Evolutionary conservation across 2,329 filamentous ascomycete species (phyloP).

Genomic region (Fusarium sp.): DNA sequence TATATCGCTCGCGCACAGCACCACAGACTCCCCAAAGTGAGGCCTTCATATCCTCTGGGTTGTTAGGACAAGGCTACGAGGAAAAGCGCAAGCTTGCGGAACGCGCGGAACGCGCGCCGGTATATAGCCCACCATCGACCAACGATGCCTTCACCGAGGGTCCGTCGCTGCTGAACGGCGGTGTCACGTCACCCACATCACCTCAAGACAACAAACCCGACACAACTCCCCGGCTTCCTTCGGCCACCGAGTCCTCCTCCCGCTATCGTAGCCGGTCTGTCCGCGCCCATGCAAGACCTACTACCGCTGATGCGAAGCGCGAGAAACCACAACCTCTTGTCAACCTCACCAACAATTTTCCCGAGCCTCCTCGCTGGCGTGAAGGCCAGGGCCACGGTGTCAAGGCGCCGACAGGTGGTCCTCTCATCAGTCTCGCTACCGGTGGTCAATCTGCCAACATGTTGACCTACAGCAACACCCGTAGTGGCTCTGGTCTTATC

Average conservation of each 20-base stretch:
- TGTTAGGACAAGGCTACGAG: conserved; percentile 66
- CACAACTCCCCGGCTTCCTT: conserved; percentile 55
- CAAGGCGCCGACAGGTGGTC: conserved; percentile 57
- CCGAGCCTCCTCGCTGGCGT: conserved; percentile 73
- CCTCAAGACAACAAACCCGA: conserved; percentile 50
- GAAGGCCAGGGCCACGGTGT: conserved; percentile 68
- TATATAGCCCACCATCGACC: conserved; percentile 46
- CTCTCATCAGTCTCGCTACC: conserved; percentile 64
- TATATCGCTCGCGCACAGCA: conserved; percentile 34
- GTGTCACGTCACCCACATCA: conserved; percentile 39
- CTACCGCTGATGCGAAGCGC: conserved; percentile 46
- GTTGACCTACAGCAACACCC: conserved; percentile 16
- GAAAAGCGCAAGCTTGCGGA: conserved; percentile 59
- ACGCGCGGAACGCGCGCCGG: conserved; percentile 40
- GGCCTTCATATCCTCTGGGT: conserved; percentile 65
- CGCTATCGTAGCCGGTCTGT: conserved; percentile 51
- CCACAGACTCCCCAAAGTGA: conserved; percentile 43
- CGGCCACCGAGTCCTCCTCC: conserved; percentile 56
- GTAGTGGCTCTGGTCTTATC: conserved; percentile 37
- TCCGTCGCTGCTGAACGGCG: conserved; percentile 69
- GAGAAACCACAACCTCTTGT: conserved; percentile 73
- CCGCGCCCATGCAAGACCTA: conserved; percentile 39
- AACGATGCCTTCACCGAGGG: conserved; percentile 68
- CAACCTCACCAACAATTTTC: conserved; percentile 74
- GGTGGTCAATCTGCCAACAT: conserved; percentile 41